Evolutionary conservation across 805 yeast genomes (phyloP).

Genomic region (Monosporozyma solicola): DNA sequence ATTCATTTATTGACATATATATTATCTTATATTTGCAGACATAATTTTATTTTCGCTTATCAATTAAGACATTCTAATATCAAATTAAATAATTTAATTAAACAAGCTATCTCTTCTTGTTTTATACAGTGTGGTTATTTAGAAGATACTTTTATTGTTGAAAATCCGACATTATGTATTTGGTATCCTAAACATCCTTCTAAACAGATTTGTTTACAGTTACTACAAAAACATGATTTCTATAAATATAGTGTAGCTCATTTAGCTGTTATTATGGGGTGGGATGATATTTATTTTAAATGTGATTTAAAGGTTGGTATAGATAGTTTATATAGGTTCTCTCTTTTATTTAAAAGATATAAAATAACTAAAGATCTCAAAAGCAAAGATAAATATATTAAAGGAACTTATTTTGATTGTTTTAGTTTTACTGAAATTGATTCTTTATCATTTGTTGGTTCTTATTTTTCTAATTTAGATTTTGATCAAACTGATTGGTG

Average conservation of each 20-base stretch:
- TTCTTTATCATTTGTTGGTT: no score
- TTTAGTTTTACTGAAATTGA: no score
- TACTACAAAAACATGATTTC: not conserved
- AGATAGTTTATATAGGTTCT: not conserved
- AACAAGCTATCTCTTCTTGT: not conserved
- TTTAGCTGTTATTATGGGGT: not conserved
- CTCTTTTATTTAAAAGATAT: no score
- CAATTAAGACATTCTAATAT: not conserved
- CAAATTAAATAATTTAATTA: not conserved
- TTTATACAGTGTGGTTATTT: not conserved
- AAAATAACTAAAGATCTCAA: no score
- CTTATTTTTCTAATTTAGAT: no score
- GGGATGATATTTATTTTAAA: not conserved
- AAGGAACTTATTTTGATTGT: no score
- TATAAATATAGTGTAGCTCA: constrained; percentile 1
- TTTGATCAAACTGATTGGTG: no score
- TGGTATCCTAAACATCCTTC: constrained; percentile 2
- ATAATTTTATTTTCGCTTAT: not conserved
- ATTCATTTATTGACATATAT: not conserved
- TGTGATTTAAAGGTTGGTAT: not conserved
- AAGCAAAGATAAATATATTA: no score
- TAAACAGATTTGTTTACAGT: constrained; percentile 1
- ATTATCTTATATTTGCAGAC: not conserved
- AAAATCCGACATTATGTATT: not conserved
- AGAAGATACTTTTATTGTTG: not conserved